Evolutionary conservation across 2,329 filamentous ascomycete species (phyloP).

Genomic region (Alternaria infectoria): DNA sequence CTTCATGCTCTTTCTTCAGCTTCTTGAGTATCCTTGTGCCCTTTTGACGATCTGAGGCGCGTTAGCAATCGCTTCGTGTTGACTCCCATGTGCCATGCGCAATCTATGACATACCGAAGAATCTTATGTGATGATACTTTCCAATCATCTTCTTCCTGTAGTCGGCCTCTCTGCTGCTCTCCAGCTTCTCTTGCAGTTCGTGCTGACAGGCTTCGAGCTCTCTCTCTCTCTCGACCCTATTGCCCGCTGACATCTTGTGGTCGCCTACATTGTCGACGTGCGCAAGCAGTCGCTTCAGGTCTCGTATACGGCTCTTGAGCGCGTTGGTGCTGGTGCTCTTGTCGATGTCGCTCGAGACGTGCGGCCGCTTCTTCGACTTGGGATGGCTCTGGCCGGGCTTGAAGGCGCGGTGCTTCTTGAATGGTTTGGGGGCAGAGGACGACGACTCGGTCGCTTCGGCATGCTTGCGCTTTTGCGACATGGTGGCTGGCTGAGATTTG

Average conservation of each 20-base stretch:
- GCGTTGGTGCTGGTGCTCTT: slow-evolving; percentile 57
- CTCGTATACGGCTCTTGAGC: slow-evolving; percentile 74
- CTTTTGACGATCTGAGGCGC: slow-evolving; percentile 70
- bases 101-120: slow-evolving; percentile 69
- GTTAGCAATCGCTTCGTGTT: slow-evolving; percentile 1
- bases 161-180: slow-evolving; percentile 61
- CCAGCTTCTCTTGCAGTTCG: slow-evolving; percentile 59
- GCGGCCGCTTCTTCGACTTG: slow-evolving; percentile 26
- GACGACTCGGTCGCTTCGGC: slow-evolving; percentile 24
- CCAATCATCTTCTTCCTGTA: slow-evolving; percentile 74
- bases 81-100: neutral
- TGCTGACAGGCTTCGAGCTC: slow-evolving; percentile 71
- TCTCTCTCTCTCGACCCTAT: slow-evolving; percentile 72
- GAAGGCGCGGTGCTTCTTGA: slow-evolving; percentile 36
- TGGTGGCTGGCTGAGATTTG: slow-evolving; percentile 15
- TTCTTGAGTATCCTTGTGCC: slow-evolving; percentile 71
- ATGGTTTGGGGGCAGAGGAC: slow-evolving; percentile 9
- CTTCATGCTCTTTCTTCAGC: slow-evolving; percentile 62
- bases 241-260: slow-evolving; percentile 66
- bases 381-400: slow-evolving; percentile 22
- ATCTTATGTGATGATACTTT: slow-evolving; percentile 83
- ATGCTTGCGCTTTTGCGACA: slow-evolving; percentile 48
- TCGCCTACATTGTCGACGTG: slow-evolving; percentile 58
- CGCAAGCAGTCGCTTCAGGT: slow-evolving; percentile 70
- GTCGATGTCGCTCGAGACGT: slow-evolving; percentile 29